Conservation (phyloP, 2,329 filamentous ascomycete genomes). For the Fusarium tupiense region DNA sequence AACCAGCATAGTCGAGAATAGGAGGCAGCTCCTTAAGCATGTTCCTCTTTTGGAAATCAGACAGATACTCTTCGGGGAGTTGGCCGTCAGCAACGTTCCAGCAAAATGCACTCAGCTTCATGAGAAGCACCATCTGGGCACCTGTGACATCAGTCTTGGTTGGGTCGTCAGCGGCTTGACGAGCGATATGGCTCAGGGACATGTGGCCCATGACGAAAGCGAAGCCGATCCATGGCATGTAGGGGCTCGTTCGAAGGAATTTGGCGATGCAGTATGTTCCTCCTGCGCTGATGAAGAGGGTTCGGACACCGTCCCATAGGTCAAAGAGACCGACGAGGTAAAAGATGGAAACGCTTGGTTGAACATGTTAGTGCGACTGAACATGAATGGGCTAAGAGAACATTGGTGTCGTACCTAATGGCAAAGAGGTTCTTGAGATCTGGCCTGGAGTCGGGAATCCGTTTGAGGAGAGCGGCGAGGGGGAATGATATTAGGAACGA, state of each 20-base stretch:
- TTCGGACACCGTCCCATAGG: conserved; percentile 85
- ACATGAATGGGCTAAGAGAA: not conserved
- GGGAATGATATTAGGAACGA: conserved; percentile 94
- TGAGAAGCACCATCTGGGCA: conserved; percentile 97
- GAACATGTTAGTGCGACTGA: not conserved
- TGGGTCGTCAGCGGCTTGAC: conserved; percentile 76
- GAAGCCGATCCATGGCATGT: conserved; percentile 98
- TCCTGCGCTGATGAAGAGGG: conserved; percentile 80
- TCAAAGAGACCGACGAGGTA: conserved; percentile 95
- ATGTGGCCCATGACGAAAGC: conserved; percentile 95
- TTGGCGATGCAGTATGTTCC: conserved; percentile 86
- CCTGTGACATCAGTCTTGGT: conserved; percentile 86
- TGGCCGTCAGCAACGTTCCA: conserved; percentile 98
- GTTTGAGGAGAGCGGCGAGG: conserved; percentile 86
- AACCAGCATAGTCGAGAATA: conserved; percentile 85
- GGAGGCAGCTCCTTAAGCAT: conserved; percentile 78
- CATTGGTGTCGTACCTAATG: conserved; percentile 66
- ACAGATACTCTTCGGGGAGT: conserved; percentile 80
- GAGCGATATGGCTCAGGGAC: conserved; percentile 86
- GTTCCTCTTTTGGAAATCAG: conserved; percentile 85
- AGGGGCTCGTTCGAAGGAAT: conserved; percentile 79
- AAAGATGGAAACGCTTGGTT: conserved; percentile 77
- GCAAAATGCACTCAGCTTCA: conserved; percentile 96
- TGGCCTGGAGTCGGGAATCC: conserved; percentile 86
- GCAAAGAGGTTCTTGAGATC: conserved; percentile 89